Evolutionary conservation across 1,284 basidiomycete genomes (phyloP), one percentile per base, ranked within the genome.

Genomic region (Marasmius sp.): DNA sequence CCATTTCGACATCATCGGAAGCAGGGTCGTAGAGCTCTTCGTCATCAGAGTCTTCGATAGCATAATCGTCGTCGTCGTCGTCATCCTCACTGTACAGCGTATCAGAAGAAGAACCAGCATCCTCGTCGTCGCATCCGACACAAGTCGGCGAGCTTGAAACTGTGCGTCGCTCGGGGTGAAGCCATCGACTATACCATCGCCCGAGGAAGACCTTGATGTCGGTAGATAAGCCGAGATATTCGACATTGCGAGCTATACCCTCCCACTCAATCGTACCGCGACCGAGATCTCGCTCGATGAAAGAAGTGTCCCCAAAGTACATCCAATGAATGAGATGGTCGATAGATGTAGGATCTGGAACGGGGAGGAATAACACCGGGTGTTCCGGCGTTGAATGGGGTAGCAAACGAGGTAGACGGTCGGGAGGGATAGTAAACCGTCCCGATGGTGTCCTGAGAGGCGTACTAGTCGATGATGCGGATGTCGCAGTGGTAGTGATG

Each of bases 211-310:
- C 72, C 67, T 88, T 90, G 71, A 92, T 84, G 57, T 91, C 88
- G 10, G 82, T 72, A 49, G 83, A 77, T 67, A 93, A 81, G 27
- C 86, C 87, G 57, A 93, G 85, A 68, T 91, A 93, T 71, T 92
- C 91, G 69, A 87, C 90, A 70, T 92, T 93, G 58, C 87, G 84
- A n/a, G 88, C 89, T 63, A 92, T 80, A 48, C 89, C 89, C 64
- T 91, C 88, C 91, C 90, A 93, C 50, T 83, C 83, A 57, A 91
- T 78, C 57, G 76, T 72, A n/a, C 86, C 85, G 18, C 77, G 72
- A 61, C 82, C 79, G 20, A 93, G 82, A 45, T 81, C 85, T 41
- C 84, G 77, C 67, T 85, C 81, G 66, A 93, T 88, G 62, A 79
- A 79, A 48, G 76, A 72, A 16, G 84, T 85, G 57, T 81, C 77